Evolutionary conservation across 192 early-diverging fungal species (phyloP).

Genomic region (Podila clonocystis): DNA sequence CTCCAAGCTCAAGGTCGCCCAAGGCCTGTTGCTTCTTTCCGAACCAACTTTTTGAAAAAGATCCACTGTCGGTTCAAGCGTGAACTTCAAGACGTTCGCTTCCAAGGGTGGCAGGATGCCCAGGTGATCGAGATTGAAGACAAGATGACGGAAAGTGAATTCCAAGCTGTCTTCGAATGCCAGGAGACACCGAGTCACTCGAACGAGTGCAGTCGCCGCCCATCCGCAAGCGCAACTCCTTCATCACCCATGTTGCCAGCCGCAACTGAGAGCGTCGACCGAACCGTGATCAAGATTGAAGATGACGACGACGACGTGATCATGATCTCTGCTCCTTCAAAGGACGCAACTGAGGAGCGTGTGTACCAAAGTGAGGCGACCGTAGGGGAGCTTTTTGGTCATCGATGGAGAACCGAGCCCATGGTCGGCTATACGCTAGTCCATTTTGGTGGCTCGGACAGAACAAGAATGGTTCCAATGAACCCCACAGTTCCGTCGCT

Average conservation of each 20-base stretch:
- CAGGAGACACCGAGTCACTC: constrained; percentile 18
- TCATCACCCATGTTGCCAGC: not conserved
- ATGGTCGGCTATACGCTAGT: constrained; percentile 45
- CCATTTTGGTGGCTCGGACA: constrained; percentile 43
- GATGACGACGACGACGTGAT: constrained; percentile 25
- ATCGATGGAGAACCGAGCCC: constrained; percentile 48
- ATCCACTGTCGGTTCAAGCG: constrained; percentile 38
- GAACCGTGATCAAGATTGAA: constrained; percentile 42
- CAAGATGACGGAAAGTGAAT: constrained; percentile 11
- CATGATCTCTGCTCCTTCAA: not conserved
- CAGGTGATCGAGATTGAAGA: constrained; percentile 40
- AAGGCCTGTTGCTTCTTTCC: constrained; percentile 35
- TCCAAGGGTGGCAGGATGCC: constrained; percentile 48
- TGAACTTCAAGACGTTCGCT: constrained; percentile 23
- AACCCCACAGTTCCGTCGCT: constrained; percentile 47
- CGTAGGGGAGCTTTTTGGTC: constrained; percentile 46
- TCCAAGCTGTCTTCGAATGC: constrained; percentile 40
- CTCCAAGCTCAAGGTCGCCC: constrained; percentile 33
- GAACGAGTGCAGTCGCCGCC: constrained; percentile 5
- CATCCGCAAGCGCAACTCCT: constrained; percentile 6
- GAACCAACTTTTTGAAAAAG: constrained; percentile 43
- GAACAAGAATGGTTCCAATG: constrained; percentile 49
- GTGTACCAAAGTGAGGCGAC: constrained; percentile 41
- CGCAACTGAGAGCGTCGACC: constrained; percentile 8
- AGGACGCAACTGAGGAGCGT: constrained; percentile 15